Conservation (phyloP, 495 filamentous ascomycete species). For the Xylaria bambusicola region DNA sequence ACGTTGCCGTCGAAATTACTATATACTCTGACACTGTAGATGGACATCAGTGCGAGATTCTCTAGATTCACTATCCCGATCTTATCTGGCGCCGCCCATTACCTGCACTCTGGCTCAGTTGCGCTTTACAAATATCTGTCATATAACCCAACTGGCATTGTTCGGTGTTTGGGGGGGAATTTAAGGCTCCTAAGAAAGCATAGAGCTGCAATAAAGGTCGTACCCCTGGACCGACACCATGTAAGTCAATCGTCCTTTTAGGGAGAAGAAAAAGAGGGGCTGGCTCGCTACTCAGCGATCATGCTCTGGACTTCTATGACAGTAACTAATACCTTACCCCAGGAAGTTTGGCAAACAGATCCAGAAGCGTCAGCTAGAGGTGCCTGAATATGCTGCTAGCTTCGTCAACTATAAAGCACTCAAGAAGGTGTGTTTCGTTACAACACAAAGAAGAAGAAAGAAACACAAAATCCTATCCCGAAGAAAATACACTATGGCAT, state of each 20-base stretch:
- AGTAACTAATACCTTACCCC: conserved; percentile 1
- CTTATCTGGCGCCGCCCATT: conserved; percentile 20
- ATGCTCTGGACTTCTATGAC: neutral
- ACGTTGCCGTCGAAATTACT: neutral
- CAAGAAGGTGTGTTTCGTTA: conserved; percentile 75
- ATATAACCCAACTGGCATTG: neutral
- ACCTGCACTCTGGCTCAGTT: conserved; percentile 12
- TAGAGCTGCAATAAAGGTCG: conserved; percentile 5
- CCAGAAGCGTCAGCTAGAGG: conserved; percentile 96
- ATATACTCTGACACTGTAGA: neutral
- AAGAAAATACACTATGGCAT: neutral
- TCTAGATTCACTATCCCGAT: neutral
- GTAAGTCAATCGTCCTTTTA: conserved; percentile 25
- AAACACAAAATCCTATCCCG: no score
- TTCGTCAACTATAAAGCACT: conserved; percentile 99
- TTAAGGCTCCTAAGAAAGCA: neutral
- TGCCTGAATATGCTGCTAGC: conserved; percentile 97
- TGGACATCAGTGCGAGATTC: conserved; percentile 5
- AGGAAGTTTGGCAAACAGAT: conserved; percentile 99
- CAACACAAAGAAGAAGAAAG: no score
- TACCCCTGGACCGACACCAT: conserved; percentile 26
- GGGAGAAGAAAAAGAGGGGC: neutral
- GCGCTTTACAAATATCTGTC: conserved; percentile 6
- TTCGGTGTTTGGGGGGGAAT: neutral
- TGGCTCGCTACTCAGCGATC: neutral